These are phyloP conservation scores for Anthoceros angustus DNA, from an alignment of 225 moss, liverwort and hornwort genomes.

Conservation along the genomic window DNA sequence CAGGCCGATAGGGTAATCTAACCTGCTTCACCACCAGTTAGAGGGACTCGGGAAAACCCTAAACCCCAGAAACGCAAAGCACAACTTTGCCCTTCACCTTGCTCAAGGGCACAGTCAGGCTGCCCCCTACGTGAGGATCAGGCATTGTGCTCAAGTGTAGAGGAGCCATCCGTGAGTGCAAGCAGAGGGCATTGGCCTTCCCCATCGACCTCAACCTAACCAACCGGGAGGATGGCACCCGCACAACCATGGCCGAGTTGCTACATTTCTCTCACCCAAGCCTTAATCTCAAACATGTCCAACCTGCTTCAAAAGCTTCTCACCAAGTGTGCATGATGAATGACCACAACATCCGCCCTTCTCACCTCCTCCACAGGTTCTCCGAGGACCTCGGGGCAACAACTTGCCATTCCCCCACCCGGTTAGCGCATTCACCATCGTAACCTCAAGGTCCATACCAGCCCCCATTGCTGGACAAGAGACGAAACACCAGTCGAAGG, in stretches of 20 bases:
- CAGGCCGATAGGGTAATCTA: background rate
- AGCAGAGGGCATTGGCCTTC: background rate
- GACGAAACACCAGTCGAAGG: background rate
- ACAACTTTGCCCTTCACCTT: constrained; percentile 39
- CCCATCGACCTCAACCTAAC: background rate
- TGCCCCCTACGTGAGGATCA: constrained; percentile 6
- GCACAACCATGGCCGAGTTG: background rate
- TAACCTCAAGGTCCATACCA: constrained; percentile 81
- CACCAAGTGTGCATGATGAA: constrained; percentile 85
- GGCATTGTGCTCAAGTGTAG: constrained; percentile 29
- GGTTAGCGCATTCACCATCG: constrained; percentile 76
- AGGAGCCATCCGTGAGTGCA: background rate
- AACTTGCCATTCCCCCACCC: constrained; percentile 66
- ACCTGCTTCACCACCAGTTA: constrained; percentile 57
- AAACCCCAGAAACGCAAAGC: constrained; percentile 69
- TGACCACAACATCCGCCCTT: constrained; percentile 66
- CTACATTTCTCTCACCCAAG: background rate
- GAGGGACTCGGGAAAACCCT: constrained; percentile 75
- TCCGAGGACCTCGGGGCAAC: constrained; percentile 66
- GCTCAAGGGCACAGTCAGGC: constrained; percentile 26
- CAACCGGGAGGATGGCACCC: background rate
- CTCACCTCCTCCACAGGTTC: constrained; percentile 46
- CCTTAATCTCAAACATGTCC: background rate
- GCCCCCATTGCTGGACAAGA: constrained; percentile 44
- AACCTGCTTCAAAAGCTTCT: background rate